Conservation (phyloP, 768 basidiomycete species). For the Dendrothele bispora region DNA sequence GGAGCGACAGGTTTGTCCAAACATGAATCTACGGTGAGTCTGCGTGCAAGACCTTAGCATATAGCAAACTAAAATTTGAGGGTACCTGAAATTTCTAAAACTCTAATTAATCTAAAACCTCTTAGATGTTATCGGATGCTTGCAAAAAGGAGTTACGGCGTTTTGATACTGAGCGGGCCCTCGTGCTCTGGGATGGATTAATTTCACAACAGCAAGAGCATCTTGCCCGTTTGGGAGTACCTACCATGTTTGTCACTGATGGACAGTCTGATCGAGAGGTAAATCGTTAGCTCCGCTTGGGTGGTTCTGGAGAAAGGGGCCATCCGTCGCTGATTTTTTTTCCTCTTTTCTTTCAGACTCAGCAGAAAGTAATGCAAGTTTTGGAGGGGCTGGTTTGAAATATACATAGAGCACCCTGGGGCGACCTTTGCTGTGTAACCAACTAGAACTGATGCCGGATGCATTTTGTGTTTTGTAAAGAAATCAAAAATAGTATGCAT, state of each 20-base stretch:
- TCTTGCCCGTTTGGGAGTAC: constrained; percentile 61
- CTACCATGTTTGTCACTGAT: constrained; percentile 66
- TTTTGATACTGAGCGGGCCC: constrained; percentile 69
- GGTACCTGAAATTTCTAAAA: neutral
- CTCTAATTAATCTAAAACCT: neutral
- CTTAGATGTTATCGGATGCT: constrained; percentile 63
- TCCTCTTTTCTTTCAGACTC: constrained; percentile 42
- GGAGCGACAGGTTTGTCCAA: constrained; percentile 64
- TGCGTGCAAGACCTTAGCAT: neutral
- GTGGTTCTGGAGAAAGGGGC: neutral
- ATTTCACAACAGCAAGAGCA: constrained; percentile 66
- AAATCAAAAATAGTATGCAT: too few species aligned
- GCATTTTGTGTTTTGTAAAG: too few species aligned
- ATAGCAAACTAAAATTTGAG: neutral
- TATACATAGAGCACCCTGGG: too few species aligned
- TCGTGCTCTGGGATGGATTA: constrained; percentile 80
- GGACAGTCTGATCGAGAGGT: constrained; percentile 58
- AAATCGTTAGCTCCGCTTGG: constrained; percentile 16
- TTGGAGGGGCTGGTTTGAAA: constrained; percentile 51
- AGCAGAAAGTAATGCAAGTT: constrained; percentile 70
- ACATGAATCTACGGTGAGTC: constrained; percentile 64
- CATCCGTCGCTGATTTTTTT: constrained; percentile 2
- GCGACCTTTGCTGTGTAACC: too few species aligned
- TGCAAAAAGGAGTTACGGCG: constrained; percentile 63
- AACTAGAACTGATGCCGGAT: too few species aligned